Evolutionary conservation across 495 filamentous ascomycete species (phyloP).

Genomic region (Tuber aestivum): DNA sequence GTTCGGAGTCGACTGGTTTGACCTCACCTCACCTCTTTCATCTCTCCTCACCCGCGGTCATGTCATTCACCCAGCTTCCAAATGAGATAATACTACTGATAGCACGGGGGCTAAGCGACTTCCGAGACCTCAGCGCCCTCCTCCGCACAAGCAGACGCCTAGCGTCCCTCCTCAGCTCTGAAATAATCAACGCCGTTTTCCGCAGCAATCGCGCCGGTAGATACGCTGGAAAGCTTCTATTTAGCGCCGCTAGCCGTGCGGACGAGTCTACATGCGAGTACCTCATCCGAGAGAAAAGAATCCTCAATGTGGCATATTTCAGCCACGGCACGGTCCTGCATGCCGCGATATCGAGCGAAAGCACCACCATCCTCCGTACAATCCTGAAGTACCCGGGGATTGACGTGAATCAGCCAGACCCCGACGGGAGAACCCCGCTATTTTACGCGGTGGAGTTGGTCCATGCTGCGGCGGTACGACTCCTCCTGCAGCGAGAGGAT

Average conservation of each 20-base stretch:
- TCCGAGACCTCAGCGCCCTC: not conserved
- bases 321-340: not conserved
- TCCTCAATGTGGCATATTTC: not conserved
- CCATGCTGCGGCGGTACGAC: not conserved
- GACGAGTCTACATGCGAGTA: not conserved
- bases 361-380: not conserved
- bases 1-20: not conserved
- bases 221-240: not conserved
- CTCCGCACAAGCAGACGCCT: not conserved
- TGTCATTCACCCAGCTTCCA: not conserved
- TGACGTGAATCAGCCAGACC: not conserved
- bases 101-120: not conserved
- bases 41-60: not conserved
- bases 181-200: not conserved
- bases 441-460: not conserved
- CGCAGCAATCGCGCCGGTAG: not conserved
- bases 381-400: not conserved
- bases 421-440: not conserved
- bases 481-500: not conserved
- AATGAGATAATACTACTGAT: not conserved
- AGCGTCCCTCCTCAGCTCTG: not conserved
- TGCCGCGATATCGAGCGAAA: not conserved
- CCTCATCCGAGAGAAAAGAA: not conserved
- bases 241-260: not conserved
- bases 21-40: not conserved